Evolutionary conservation across 257 asterid genomes (phyloP).

Genomic region (Rehmannia glutinosa): DNA sequence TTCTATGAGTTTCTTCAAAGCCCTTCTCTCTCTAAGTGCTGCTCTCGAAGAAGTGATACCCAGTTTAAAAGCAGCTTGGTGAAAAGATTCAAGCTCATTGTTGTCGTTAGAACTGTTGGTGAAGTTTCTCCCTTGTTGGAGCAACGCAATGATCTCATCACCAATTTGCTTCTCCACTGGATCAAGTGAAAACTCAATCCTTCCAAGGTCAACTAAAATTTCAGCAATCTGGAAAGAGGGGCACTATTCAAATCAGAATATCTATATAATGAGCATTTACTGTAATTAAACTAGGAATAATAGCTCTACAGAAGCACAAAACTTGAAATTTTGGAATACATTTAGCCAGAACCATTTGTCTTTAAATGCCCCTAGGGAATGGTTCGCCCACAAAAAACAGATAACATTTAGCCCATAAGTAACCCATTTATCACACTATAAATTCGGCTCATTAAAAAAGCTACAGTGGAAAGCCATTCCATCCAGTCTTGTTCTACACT

Average conservation of each 20-base stretch:
- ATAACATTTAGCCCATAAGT: neutral
- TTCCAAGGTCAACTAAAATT: slow-evolving; percentile 59
- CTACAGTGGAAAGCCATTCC: neutral
- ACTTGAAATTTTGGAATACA: neutral
- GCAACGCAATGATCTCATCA: slow-evolving; percentile 78
- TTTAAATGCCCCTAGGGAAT: neutral
- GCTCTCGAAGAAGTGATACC: slow-evolving; percentile 96
- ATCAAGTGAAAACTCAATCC: slow-evolving; percentile 74
- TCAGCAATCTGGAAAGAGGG: slow-evolving; percentile 65
- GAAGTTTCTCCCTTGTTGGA: slow-evolving; percentile 92
- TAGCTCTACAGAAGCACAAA: neutral
- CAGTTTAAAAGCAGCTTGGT: slow-evolving; percentile 83
- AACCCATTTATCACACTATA: neutral
- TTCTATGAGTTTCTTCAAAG: slow-evolving; percentile 85
- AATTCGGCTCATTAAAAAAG: neutral
- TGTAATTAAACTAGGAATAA: neutral
- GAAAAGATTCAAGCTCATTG: slow-evolving; percentile 87
- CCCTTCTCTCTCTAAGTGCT: slow-evolving; percentile 92
- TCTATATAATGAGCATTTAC: neutral
- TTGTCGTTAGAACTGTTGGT: slow-evolving; percentile 52
- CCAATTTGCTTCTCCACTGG: slow-evolving; percentile 82
- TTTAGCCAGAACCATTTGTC: neutral
- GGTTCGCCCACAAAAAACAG: slow-evolving; percentile 1
- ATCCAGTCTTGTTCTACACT: neutral
- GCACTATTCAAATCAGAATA: slow-evolving; percentile 21